phyloP scores from a whole-genome alignment of 1,139 yeast genomes.

The Ogataea hybrid region DNA sequence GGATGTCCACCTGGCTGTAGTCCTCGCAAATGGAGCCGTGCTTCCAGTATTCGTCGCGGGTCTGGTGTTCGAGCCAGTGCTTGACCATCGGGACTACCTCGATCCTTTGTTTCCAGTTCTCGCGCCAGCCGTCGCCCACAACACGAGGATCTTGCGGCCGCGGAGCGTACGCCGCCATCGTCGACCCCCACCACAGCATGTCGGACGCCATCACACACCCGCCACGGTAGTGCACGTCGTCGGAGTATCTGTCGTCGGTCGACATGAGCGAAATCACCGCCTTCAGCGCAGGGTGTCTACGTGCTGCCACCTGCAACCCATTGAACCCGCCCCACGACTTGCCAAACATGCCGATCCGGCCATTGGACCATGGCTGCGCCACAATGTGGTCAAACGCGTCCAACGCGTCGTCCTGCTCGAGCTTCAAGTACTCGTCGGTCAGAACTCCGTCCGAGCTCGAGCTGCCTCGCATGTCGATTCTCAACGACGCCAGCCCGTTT shows the following conservation, averaged over 20 bases:
- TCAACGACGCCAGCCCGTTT: slow-evolving; percentile 40
- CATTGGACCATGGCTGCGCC: slow-evolving; percentile 41
- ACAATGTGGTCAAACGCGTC: slow-evolving; percentile 41
- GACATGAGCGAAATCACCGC: slow-evolving; percentile 41
- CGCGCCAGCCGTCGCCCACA: slow-evolving; percentile 38
- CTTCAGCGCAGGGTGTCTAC: slow-evolving; percentile 43
- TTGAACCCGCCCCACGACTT: slow-evolving; percentile 49
- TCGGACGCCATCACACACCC: slow-evolving; percentile 42
- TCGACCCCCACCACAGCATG: slow-evolving; percentile 47
- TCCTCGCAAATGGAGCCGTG: slow-evolving; percentile 43
- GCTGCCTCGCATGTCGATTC: slow-evolving; percentile 44
- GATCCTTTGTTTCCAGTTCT: slow-evolving; percentile 38
- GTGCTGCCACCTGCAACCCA: slow-evolving; percentile 41
- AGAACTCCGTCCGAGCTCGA: slow-evolving; percentile 41
- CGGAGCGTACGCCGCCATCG: slow-evolving; percentile 41
- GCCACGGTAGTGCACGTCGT: slow-evolving; percentile 45
- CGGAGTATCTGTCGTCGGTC: slow-evolving; percentile 43
- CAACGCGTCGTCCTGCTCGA: slow-evolving; percentile 42
- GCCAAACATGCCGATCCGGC: slow-evolving; percentile 43
- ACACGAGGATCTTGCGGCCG: slow-evolving; percentile 42
- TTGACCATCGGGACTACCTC: slow-evolving; percentile 37
- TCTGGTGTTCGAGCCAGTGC: slow-evolving; percentile 41
- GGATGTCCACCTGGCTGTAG: slow-evolving; percentile 37
- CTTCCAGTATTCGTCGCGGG: slow-evolving; percentile 42
- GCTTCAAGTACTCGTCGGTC: slow-evolving; percentile 39